These are phyloP conservation scores for Chlamydomonas sp. DNA, from an alignment of 139 green algal species.

Conservation along the genomic window DNA sequence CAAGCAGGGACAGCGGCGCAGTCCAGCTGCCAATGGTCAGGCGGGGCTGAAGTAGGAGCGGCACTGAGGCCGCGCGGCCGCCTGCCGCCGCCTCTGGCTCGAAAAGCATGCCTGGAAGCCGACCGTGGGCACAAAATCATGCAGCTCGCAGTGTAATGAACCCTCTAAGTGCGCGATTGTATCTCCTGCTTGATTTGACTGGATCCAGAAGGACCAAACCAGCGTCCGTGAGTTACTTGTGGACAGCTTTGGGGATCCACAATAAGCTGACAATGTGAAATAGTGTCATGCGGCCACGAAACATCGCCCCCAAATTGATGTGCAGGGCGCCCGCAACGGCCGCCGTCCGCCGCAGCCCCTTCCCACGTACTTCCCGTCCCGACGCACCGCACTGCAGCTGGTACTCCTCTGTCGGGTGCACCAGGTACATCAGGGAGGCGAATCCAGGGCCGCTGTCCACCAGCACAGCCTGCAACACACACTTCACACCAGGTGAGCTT, in stretches of 20 bases:
- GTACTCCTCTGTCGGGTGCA: conserved; percentile 8
- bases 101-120: conserved; percentile 9
- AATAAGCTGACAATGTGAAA: too few species aligned
- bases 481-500: too few species aligned
- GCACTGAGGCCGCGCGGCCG: neutral
- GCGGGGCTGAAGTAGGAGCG: neutral
- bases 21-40: conserved; percentile 4
- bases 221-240: too few species aligned
- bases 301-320: too few species aligned
- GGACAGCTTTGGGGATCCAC: too few species aligned
- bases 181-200: too few species aligned
- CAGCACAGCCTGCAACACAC: neutral
- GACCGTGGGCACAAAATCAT: neutral
- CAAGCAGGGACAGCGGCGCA: conserved; percentile 5
- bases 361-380: neutral
- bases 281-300: too few species aligned
- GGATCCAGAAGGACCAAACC: too few species aligned
- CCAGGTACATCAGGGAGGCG: neutral
- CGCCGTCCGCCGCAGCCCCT: neutral
- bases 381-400: neutral
- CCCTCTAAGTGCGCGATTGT: too few species aligned
- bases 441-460: neutral
- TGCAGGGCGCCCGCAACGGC: too few species aligned
- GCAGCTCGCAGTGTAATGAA: too few species aligned
- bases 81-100: neutral